Evolutionary conservation across 2,329 filamentous ascomycete genomes (phyloP).

Genomic region (Epichloe brachyelytri): DNA sequence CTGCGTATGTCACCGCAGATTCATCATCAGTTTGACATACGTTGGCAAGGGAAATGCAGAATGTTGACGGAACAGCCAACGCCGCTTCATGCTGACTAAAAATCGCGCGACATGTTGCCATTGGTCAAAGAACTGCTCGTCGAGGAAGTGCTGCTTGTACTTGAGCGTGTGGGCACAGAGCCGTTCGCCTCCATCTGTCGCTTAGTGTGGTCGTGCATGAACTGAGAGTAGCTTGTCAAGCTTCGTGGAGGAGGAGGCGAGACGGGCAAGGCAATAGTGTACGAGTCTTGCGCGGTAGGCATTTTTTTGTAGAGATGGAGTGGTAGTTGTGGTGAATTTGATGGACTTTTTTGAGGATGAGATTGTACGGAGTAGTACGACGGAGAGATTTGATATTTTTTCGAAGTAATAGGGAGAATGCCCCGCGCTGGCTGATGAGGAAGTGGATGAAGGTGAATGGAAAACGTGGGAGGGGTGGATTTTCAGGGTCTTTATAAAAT

Average conservation of each 20-base stretch:
- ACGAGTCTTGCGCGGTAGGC: constrained; percentile 28
- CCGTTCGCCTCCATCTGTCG: constrained; percentile 48
- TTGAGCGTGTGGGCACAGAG: constrained; percentile 9
- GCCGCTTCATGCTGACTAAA: not conserved
- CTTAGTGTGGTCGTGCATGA: constrained; percentile 54
- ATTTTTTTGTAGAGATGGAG: constrained; percentile 14
- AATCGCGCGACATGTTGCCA: constrained; percentile 13
- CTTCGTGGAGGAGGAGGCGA: constrained; percentile 30
- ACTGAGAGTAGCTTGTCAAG: constrained; percentile 43
- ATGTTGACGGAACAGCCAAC: no score
- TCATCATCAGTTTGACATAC: not conserved
- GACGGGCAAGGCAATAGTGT: constrained; percentile 22
- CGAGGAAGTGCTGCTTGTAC: constrained; percentile 10
- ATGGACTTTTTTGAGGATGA: no score
- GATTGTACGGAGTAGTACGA: no score
- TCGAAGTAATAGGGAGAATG: not conserved
- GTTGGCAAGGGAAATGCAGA: no score
- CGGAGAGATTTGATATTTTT: no score
- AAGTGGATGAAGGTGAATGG: not conserved
- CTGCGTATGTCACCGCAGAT: not conserved
- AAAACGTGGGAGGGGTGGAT: not conserved
- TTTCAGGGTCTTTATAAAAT: constrained; percentile 14
- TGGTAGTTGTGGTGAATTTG: not conserved
- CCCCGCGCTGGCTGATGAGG: not conserved
- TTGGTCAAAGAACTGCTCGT: constrained; percentile 14